These are phyloP conservation scores for Trichoderma endophyticum DNA, from an alignment of 2,329 filamentous ascomycete species.

Conservation along the genomic window DNA sequence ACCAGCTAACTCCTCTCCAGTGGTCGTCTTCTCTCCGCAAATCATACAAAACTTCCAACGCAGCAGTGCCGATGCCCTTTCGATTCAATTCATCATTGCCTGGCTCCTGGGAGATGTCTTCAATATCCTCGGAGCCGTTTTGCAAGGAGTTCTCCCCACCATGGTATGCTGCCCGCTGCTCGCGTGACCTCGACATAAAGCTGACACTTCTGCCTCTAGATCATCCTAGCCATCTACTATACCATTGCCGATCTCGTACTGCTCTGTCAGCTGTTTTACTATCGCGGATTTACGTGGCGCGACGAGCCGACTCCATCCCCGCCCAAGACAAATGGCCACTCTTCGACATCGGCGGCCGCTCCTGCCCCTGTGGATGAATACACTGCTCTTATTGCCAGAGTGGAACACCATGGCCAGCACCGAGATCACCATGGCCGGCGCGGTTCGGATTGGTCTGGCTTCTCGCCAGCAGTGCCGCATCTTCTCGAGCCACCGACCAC, in stretches of 20 bases:
- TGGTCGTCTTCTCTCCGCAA: conserved; percentile 95
- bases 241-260: conserved; percentile 88
- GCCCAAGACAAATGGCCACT: conserved; percentile 39
- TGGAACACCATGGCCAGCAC: conserved; percentile 43
- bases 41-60: conserved; percentile 93
- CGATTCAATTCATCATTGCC: conserved; percentile 85
- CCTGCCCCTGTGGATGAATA: conserved; percentile 44
- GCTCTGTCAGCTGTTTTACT: conserved; percentile 89
- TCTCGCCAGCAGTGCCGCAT: conserved; percentile 81
- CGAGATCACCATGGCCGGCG: conserved; percentile 48
- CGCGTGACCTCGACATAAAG: neutral
- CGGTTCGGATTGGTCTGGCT: conserved; percentile 56
- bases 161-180: conserved; percentile 56
- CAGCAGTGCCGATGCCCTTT: conserved; percentile 80
- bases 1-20: conserved; percentile 32
- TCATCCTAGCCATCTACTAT: conserved; percentile 91
- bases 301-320: conserved; percentile 48
- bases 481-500: conserved; percentile 47
- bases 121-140: conserved; percentile 88
- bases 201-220: conserved; percentile 39
- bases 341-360: neutral
- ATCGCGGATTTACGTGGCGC: conserved; percentile 73
- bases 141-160: conserved; percentile 89
- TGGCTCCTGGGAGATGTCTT: conserved; percentile 95
- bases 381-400: conserved; percentile 47